Base-by-base conservation (phyloP, 192 early-diverging fungal genomes). In the Umbelopsis ramanniana region DNA sequence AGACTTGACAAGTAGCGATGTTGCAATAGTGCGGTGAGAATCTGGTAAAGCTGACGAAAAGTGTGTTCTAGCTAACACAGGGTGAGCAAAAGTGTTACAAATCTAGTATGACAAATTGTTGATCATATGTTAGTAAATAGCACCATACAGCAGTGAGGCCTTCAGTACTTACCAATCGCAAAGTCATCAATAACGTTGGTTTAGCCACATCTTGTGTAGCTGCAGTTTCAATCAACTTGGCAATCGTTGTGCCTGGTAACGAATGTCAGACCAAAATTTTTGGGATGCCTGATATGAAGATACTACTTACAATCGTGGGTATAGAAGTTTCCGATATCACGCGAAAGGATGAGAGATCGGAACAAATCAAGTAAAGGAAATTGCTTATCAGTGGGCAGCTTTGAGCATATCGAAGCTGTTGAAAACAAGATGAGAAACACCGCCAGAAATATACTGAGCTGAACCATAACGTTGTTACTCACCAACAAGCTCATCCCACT, bases 341-440 rank as follows among this genome's bases (percentile, higher is more conserved):
- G 66, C n/a, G 86, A 74, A 4, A 89, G 66, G 9, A 91, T 63
- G 4, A 92, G 63, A 57, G 89, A 77, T 12, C 90, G 77, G 55
- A 89, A 68, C 43, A 93, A 82, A 66, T 93, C 92, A 19, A 92
- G 55, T 3, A 88, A 33, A 9, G 92, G 90, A 72, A 92, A 92
- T 33, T 85, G 55, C 66, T 85, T 74, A 6, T 88, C 83, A 48
- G 70, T 69, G 0, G 85, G 73, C 5, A 91, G 53, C 0, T 68
- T 67, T 14, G 50, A 38, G 17, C 4, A 33, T 12, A 71, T 23
- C 6, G 50, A 9, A 46, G 23, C 66, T 68, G 6, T 11, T 26
- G 23, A 12, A 12, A 63, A 0, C 11, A 0, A 63, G 15, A 15
- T 50, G 5, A 50, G 48, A 50, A 3, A 50, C 9, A 50, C 9